Evolutionary conservation across 768 basidiomycete species (phyloP).

Genomic region (Cyclocybe cylindracea): DNA sequence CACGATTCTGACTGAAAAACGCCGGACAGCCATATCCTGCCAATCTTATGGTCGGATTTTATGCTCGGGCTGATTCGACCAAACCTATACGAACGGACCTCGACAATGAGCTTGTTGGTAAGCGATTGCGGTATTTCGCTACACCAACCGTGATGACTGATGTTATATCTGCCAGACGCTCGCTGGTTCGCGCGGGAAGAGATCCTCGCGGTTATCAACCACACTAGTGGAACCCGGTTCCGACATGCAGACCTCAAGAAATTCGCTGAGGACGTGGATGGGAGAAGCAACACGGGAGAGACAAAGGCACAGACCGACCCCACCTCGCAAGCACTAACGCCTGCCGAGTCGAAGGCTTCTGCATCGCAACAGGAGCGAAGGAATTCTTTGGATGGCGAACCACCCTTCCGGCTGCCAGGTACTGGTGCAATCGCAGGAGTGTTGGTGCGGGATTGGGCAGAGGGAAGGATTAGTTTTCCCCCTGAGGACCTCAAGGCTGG

Average conservation of each 20-base stretch:
- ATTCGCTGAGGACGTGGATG: conserved; percentile 42
- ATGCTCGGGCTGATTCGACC: conserved; percentile 71
- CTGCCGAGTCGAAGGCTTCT: conserved; percentile 18
- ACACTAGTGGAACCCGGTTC: conserved; percentile 51
- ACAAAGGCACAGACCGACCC: conserved; percentile 2
- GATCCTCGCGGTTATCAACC: conserved; percentile 62
- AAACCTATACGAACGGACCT: conserved; percentile 82
- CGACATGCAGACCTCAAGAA: conserved; percentile 51
- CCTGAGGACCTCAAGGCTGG: conserved; percentile 7
- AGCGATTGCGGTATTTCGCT: conserved; percentile 18
- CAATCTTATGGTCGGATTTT: conserved; percentile 90
- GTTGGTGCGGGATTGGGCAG: conserved; percentile 80
- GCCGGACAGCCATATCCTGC: conserved; percentile 79
- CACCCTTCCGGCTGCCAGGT: conserved; percentile 76
- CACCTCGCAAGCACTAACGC: conserved; percentile 20
- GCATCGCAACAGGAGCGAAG: conserved; percentile 11
- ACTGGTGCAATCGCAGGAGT: conserved; percentile 81
- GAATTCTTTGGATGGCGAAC: conserved; percentile 39
- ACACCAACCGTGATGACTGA: background rate
- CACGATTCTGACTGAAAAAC: background rate
- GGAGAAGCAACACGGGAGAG: conserved; percentile 24
- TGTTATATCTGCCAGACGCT: conserved; percentile 59
- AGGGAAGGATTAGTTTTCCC: conserved; percentile 49
- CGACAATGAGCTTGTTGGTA: conserved; percentile 94
- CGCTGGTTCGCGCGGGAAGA: conserved; percentile 84